Conservation (phyloP, 352 stramenopile species). For the Pythium coloratum region DNA sequence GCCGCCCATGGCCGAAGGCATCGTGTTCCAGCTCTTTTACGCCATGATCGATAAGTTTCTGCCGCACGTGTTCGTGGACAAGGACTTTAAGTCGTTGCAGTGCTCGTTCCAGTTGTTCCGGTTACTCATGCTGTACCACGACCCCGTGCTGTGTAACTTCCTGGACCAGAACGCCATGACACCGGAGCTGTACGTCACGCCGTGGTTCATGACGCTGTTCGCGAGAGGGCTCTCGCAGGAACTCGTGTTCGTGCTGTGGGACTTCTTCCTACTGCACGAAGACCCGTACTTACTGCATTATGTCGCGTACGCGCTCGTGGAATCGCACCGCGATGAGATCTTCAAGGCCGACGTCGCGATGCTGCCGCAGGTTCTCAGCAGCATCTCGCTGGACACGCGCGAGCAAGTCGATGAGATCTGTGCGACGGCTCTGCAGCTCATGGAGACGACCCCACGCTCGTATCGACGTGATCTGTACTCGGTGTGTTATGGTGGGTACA, state of each 20-base stretch:
- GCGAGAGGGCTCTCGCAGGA: conserved; percentile 72
- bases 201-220: conserved; percentile 95
- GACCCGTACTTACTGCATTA: conserved; percentile 90
- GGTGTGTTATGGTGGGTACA: conserved; percentile 80
- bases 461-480: conserved; percentile 83
- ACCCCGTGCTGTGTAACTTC: conserved; percentile 85
- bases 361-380: conserved; percentile 81
- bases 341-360: conserved; percentile 68
- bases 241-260: conserved; percentile 86
- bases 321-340: conserved; percentile 55
- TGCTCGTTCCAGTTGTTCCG: conserved; percentile 92
- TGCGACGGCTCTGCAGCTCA: conserved; percentile 46
- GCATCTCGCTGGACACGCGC: conserved; percentile 58
- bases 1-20: conserved; percentile 49
- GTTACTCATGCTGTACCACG: conserved; percentile 91
- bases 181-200: conserved; percentile 92
- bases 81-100: conserved; percentile 90
- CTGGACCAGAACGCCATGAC: conserved; percentile 92
- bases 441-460: conserved; percentile 66
- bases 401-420: conserved; percentile 67
- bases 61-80: conserved; percentile 86
- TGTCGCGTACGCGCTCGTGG: conserved; percentile 83
- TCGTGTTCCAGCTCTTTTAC: conserved; percentile 89
- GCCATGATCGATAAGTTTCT: conserved; percentile 89
- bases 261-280: conserved; percentile 90